phyloP scores from a whole-genome alignment of 2,329 filamentous ascomycete species.

The Orbilia ellipsospora region DNA sequence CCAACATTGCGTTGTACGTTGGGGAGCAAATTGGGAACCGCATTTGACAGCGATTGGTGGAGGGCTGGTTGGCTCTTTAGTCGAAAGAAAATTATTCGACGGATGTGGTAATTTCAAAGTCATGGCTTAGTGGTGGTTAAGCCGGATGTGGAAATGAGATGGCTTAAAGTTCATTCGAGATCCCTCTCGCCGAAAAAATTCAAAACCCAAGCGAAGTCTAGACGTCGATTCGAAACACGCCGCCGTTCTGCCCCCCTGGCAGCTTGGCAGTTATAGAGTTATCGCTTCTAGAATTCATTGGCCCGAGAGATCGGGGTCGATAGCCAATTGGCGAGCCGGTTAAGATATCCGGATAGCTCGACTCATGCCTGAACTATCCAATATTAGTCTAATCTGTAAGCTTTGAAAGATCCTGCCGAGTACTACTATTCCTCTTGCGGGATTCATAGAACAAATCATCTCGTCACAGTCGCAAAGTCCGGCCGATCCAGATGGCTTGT shows the following conservation, averaged over 20 bases:
- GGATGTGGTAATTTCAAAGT: slow-evolving; percentile 20
- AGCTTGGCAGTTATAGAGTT: slow-evolving; percentile 3
- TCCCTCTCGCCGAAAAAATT: not conserved
- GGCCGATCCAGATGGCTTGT: too few species aligned
- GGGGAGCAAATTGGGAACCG: slow-evolving; percentile 9
- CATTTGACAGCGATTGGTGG: slow-evolving; percentile 21
- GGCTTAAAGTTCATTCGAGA: slow-evolving; percentile 17
- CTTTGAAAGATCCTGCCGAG: too few species aligned
- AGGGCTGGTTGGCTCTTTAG: not conserved
- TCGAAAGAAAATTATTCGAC: slow-evolving; percentile 14
- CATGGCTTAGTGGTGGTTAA: slow-evolving; percentile 1
- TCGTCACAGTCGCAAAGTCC: too few species aligned
- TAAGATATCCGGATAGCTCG: not conserved
- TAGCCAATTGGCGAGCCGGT: slow-evolving; percentile 4
- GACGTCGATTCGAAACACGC: slow-evolving; percentile 6
- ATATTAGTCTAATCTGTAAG: too few species aligned
- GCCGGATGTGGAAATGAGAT: slow-evolving; percentile 32
- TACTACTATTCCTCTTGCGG: too few species aligned
- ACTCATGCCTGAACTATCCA: too few species aligned
- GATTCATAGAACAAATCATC: too few species aligned
- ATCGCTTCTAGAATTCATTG: slow-evolving; percentile 1
- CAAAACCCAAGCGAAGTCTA: slow-evolving; percentile 6
- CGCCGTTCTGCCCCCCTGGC: slow-evolving; percentile 14
- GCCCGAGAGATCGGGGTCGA: slow-evolving; percentile 11
- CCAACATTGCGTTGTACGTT: slow-evolving; percentile 7